Evolutionary conservation across 2,329 filamentous ascomycete genomes (phyloP).

Genomic region (Domatiomyces catenatus): DNA sequence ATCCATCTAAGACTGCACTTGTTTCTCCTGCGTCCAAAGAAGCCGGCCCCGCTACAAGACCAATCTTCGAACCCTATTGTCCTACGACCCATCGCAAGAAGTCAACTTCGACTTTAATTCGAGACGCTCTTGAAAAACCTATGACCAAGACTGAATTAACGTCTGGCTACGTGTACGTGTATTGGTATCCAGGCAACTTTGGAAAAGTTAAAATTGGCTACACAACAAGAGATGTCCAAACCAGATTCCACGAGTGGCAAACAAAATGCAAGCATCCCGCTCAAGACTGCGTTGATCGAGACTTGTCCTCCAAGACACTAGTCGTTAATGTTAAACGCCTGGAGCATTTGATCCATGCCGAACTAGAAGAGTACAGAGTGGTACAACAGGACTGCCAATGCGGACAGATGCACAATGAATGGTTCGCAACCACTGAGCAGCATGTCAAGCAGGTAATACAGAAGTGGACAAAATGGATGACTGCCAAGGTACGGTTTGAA

Average conservation of each 20-base stretch:
- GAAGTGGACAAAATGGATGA: constrained; percentile 3
- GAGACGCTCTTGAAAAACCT: background rate
- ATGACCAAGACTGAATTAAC: constrained; percentile 1
- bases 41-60: background rate
- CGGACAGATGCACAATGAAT: constrained; percentile 2
- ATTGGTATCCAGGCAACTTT: constrained; percentile 5
- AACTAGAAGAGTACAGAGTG: constrained; percentile 4
- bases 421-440: constrained; percentile 3
- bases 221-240: background rate
- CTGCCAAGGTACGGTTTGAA: background rate
- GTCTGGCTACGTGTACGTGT: constrained; percentile 3
- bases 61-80: background rate
- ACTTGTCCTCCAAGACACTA: background rate
- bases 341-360: constrained; percentile 8
- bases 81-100: background rate
- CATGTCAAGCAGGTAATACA: constrained; percentile 4
- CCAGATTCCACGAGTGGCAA: constrained; percentile 3
- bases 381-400: constrained; percentile 4
- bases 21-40: background rate
- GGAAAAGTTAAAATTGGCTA: constrained; percentile 9
- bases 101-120: constrained; percentile 1
- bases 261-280: background rate
- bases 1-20: background rate
- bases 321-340: constrained; percentile 3
- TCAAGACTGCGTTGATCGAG: background rate